Percentiles rank a stretch among this genome's conserved stretches.
phyloP scores from a whole-genome alignment of 352 stramenopile species.

The Phytophthora brassicae region DNA sequence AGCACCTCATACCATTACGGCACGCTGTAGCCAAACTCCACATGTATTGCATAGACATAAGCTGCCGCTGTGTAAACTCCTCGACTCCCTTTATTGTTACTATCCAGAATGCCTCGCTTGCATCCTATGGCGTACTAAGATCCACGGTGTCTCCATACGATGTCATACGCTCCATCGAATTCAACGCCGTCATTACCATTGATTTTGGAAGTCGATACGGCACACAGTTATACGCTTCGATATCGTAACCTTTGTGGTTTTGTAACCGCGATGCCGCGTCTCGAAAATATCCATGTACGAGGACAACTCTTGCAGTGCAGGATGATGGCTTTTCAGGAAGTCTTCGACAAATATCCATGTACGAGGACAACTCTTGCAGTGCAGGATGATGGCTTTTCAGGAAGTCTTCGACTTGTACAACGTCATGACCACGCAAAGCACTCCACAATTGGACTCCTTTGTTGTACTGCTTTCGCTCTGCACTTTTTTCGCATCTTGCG shows the following conservation, averaged over 20 bases:
- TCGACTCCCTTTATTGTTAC: neutral
- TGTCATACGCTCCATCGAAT: neutral
- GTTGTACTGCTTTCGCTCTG: neutral
- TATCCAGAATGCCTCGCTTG: neutral
- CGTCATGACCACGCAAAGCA: neutral
- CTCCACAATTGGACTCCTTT: neutral
- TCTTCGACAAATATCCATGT: neutral
- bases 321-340: neutral
- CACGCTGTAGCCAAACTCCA: neutral
- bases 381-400: neutral
- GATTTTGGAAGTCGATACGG: neutral
- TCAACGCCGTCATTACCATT: neutral
- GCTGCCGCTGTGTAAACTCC: neutral
- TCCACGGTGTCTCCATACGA: neutral
- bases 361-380: neutral
- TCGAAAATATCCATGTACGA: constrained; percentile 1
- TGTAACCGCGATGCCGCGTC: neutral
- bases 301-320: neutral
- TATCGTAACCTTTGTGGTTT: neutral
- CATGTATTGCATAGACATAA: neutral
- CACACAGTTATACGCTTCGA: neutral
- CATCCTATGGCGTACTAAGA: neutral
- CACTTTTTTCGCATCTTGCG: neutral
- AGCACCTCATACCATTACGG: neutral
- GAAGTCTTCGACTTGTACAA: neutral